A percentile compares a stretch with the other conserved stretches of the same genome.
These are phyloP conservation scores for Acmispon strigosus DNA, from an alignment of 306 rosid species.

Conservation along the genomic window DNA sequence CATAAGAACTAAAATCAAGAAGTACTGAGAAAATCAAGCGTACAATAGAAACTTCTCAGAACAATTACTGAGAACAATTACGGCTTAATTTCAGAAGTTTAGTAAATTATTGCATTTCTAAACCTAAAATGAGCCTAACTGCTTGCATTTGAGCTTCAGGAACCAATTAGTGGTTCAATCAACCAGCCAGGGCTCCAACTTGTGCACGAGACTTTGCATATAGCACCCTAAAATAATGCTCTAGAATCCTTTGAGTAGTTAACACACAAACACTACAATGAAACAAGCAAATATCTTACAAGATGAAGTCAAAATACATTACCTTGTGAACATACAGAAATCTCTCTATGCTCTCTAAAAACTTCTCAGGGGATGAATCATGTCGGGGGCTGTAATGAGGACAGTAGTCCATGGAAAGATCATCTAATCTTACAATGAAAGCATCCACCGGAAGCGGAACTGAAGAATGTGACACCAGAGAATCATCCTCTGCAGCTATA, in stretches of 20 bases:
- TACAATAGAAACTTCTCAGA: not conserved
- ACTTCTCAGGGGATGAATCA: conserved; percentile 56
- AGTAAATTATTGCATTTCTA: not conserved
- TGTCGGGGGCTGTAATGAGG: conserved; percentile 56
- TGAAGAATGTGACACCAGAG: conserved; percentile 85
- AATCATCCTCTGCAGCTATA: conserved; percentile 94
- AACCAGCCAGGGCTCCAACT: not conserved
- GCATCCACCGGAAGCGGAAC: conserved; percentile 92
- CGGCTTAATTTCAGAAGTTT: not conserved
- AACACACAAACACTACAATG: not conserved
- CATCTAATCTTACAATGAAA: conserved; percentile 60
- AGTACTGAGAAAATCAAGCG: too few relatives aligned
- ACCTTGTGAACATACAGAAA: conserved; percentile 70
- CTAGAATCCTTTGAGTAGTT: not conserved
- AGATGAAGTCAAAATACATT: not conserved
- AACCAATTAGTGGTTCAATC: not conserved
- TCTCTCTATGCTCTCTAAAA: conserved; percentile 70
- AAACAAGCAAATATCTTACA: not conserved
- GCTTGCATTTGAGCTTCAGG: not conserved
- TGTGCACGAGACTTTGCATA: not conserved
- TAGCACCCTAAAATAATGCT: not conserved
- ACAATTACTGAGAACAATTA: not conserved
- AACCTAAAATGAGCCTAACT: not conserved
- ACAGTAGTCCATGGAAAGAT: conserved; percentile 78
- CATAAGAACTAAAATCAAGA: too few relatives aligned